Base-by-base conservation (phyloP, 108 stramenopile genomes). In the Cyclostephanos tholiformis region DNA sequence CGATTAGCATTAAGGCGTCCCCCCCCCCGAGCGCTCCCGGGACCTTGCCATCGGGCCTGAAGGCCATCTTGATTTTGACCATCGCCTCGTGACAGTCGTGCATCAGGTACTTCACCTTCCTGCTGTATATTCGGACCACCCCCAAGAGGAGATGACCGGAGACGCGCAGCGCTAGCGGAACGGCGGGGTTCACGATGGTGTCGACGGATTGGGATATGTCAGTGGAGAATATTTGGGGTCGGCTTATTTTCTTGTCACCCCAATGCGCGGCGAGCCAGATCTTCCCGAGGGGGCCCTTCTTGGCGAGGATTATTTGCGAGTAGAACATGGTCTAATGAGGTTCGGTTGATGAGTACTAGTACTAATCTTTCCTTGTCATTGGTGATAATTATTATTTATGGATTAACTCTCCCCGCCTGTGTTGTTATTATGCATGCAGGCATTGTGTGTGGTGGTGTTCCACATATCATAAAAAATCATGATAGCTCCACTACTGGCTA, bases 181-280 rank as follows among this genome's bases (percentile, higher is more conserved):
- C 95, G 48, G 88, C 79, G 20, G 97, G 97, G 73, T 98, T 89
- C 60, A 97, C 89, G 52, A 99, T 98, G 66, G 89, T 87, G n/a
- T 97, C 94, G 52, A 96, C 97, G 49, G 95, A 96, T 39, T 78
- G 64, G 75, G 89, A 78, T 79, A 99, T 98, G 81, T 98, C 96
- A 36, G 97, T 98, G 70, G 88, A 84, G 85, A 98, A 98, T 53
- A 99, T 95, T 76, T 97, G 95, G 8, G 89, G 85, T 50, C 97
- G 94, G 62, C 86, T 95, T 29, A 99, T 81, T 77, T 99, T 99
- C 85, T 98, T 98, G 86, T 99, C 99, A 11, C 91, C 91, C 96
- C 94, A 99, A 77, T 99, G 98, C 19, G 99, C 99, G 36, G 99
- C 99, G 46, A 98, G 85, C 99, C 99, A 99, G n/a, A 99, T 92